These are phyloP conservation scores for Bonia amplexicaulis DNA, from an alignment of 176 grass and related monocot species.

Conservation along the genomic window DNA sequence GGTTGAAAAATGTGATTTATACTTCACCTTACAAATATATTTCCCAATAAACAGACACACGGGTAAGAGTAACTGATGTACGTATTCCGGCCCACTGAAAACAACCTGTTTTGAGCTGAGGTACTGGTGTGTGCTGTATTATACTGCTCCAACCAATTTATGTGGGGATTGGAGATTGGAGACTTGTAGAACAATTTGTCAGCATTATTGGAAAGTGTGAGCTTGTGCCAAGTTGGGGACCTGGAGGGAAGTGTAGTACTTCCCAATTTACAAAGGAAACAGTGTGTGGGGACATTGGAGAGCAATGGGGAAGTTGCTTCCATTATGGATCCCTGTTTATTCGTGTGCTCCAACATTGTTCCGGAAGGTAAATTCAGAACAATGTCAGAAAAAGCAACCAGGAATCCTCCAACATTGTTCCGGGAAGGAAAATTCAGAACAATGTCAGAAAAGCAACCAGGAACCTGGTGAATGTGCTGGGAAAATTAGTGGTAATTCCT, in stretches of 20 bases:
- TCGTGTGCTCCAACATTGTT: background rate
- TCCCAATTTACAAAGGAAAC: background rate
- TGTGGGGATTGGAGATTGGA: background rate
- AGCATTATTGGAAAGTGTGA: background rate
- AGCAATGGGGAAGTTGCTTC: background rate
- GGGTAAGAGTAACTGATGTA: background rate
- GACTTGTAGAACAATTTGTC: background rate
- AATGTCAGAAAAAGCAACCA: background rate
- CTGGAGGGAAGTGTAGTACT: background rate
- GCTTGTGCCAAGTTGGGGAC: background rate
- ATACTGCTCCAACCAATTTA: background rate
- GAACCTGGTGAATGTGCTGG: background rate
- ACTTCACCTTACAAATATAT: background rate
- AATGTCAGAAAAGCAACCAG: background rate
- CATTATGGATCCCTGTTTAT: background rate
- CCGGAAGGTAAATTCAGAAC: background rate
- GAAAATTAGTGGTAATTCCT: background rate
- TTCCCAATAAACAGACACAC: background rate
- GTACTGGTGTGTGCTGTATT: background rate
- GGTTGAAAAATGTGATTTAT: background rate
- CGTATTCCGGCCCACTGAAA: background rate
- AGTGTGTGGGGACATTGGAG: background rate
- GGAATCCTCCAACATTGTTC: background rate
- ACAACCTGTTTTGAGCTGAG: background rate
- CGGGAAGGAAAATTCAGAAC: background rate